Percentiles rank a stretch among this genome's conserved stretches.
Evolutionary conservation across 306 rosid genomes (phyloP).

Genomic region (Corylus americana): DNA sequence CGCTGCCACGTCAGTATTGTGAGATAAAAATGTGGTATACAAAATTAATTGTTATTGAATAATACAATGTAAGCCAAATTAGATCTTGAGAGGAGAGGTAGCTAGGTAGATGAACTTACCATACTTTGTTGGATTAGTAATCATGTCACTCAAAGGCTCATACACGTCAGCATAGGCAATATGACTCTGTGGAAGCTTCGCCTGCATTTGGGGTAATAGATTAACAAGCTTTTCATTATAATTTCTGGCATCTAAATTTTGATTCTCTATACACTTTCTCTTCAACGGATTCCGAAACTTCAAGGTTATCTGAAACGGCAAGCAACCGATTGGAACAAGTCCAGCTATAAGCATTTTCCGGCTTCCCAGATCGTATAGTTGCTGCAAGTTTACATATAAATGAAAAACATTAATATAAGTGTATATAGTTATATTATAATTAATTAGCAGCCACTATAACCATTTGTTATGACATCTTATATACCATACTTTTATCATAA

Average conservation of each 20-base stretch:
- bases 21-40: too few species aligned
- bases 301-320: slow-evolving; percentile 39
- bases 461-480: too few species aligned
- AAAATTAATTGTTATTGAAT: too few species aligned
- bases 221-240: slow-evolving; percentile 40
- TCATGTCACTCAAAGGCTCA: slow-evolving; percentile 21
- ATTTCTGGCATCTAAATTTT: slow-evolving; percentile 29
- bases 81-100: neutral
- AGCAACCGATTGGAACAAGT: slow-evolving; percentile 51
- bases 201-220: slow-evolving; percentile 23
- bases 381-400: slow-evolving; percentile 11
- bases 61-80: neutral
- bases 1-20: too few species aligned
- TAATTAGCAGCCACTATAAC: too few species aligned
- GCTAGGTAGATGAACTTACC: slow-evolving; percentile 23
- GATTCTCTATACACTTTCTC: slow-evolving; percentile 25
- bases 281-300: neutral
- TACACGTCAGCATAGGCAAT: slow-evolving; percentile 32
- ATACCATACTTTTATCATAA: too few species aligned
- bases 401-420: too few species aligned
- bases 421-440: too few species aligned
- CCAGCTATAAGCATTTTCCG: slow-evolving; percentile 33
- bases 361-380: slow-evolving; percentile 41
- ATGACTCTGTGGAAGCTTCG: slow-evolving; percentile 30
- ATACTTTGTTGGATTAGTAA: slow-evolving; percentile 29